Conservation (phyloP, 805 yeast genomes). For the Nakazawaea laoshanensis region DNA sequence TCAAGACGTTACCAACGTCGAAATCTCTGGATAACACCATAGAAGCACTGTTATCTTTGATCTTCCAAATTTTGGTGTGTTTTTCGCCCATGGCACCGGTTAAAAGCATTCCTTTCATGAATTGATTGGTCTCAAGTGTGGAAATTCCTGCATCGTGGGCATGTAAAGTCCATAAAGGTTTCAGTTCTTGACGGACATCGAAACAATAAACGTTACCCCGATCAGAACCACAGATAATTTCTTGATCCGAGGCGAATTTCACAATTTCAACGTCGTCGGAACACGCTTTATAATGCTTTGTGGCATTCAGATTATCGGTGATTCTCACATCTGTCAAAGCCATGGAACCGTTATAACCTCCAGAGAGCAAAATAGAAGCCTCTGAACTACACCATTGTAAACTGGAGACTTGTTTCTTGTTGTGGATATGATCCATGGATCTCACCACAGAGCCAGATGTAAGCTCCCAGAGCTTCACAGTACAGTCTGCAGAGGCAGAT, state of each 20-base stretch:
- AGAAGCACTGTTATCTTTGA: slow-evolving; percentile 53
- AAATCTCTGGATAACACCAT: slow-evolving; percentile 89
- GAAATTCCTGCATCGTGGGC: slow-evolving; percentile 96
- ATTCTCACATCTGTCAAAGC: slow-evolving; percentile 84
- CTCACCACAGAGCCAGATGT: slow-evolving; percentile 67
- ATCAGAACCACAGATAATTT: slow-evolving; percentile 85
- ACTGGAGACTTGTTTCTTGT: slow-evolving; percentile 72
- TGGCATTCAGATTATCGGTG: slow-evolving; percentile 47
- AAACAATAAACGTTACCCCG: slow-evolving; percentile 82
- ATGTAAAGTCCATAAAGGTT: slow-evolving; percentile 89
- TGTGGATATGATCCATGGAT: slow-evolving; percentile 64
- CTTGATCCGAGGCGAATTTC: slow-evolving; percentile 48
- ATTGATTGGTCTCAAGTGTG: slow-evolving; percentile 60
- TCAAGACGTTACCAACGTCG: slow-evolving; percentile 87
- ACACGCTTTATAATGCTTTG: slow-evolving; percentile 55
- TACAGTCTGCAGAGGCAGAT: slow-evolving; percentile 91
- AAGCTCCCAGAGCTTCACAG: slow-evolving; percentile 94
- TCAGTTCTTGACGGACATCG: slow-evolving; percentile 62
- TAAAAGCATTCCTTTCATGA: slow-evolving; percentile 63
- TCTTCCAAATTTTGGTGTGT: slow-evolving; percentile 80
- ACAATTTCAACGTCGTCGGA: slow-evolving; percentile 79
- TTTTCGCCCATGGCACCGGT: slow-evolving; percentile 93
- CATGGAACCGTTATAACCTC: slow-evolving; percentile 84
- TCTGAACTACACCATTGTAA: slow-evolving; percentile 77
- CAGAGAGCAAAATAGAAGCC: slow-evolving; percentile 69